Evolutionary conservation across 2,329 filamentous ascomycete species (phyloP), one percentile per base, ranked within the genome.

Genomic region (Aspergillus sp.): DNA sequence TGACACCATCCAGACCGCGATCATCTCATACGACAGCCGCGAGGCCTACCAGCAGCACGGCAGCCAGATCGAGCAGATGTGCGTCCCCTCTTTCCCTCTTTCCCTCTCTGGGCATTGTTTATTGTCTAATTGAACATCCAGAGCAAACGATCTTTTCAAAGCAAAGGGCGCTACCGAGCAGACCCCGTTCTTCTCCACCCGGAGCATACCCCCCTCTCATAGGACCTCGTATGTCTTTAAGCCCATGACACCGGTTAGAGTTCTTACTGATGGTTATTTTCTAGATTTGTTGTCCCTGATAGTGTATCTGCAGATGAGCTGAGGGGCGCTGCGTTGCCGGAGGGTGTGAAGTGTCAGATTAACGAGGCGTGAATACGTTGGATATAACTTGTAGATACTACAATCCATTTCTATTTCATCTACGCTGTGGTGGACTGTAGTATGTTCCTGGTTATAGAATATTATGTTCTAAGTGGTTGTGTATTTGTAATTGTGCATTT

Each of bases 141-240:
- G 62, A n/a, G 52, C 54, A 12, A 61, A 39, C 11, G 52, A 61
- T 2, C 11, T 43, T 6, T 62, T 62, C 21, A 47, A 55, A 1
- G 49, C 53, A 11, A 63, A 62, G 25, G 60, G 62, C 8, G 62
- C 60, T 7, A 60, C 50, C 9, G 57, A 60, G 9, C 55, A 57
- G 12, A 53, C 59, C 1, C 40, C 57, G 21, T 64, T 63, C 31
- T 57, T 63, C 25, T 62, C 62, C 5, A 64, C 58, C 37, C 23
- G 50, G 41, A 64, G 58, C 27, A 33, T 63, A 9, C 62, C 61
- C 8, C 62, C 62, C 2, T 48, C 56, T n/a, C 62, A 64, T 52
- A 56, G 55, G 6, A 63, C 59, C 2, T 61, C 55, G 62, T 64
- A 57, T 17, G 62, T 21, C 15, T 21, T 21, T 1, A 21, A 21